Evolutionary conservation across 2,329 filamentous ascomycete species (phyloP).

Genomic region (Paramyrothecium roridum): DNA sequence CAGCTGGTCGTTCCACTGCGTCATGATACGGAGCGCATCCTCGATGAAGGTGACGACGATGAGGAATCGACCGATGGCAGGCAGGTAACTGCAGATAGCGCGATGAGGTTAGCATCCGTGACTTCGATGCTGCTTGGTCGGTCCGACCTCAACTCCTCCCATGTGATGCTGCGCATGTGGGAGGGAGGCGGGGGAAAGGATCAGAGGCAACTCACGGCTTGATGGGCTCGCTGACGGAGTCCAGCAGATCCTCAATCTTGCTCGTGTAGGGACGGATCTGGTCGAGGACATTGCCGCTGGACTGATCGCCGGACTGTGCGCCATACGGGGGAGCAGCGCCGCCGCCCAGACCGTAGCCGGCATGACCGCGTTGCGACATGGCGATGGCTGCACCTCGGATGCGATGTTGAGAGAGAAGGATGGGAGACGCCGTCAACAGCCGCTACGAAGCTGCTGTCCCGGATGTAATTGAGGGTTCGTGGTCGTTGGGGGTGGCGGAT

Average conservation of each 20-base stretch:
- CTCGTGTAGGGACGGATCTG: conserved; percentile 90
- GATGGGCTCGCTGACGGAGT: conserved; percentile 81
- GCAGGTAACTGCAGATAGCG: conserved; percentile 67
- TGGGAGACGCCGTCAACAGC: background rate
- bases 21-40: conserved; percentile 92
- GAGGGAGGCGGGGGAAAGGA: background rate
- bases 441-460: background rate
- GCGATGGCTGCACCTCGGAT: conserved; percentile 3
- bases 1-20: conserved; percentile 95
- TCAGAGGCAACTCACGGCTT: conserved; percentile 72
- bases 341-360: conserved; percentile 80
- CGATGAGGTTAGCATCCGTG: conserved; percentile 11
- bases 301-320: conserved; percentile 54
- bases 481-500: no score
- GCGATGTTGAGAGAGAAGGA: background rate
- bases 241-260: conserved; percentile 95
- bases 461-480: no score
- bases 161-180: no score
- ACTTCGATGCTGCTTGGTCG: background rate
- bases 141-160: background rate
- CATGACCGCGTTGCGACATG: conserved; percentile 57
- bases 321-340: conserved; percentile 58
- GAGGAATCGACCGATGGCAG: conserved; percentile 91
- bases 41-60: conserved; percentile 99
- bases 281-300: conserved; percentile 65